phyloP scores from a whole-genome alignment of 1,284 basidiomycete species.

The Malassezia equina region DNA sequence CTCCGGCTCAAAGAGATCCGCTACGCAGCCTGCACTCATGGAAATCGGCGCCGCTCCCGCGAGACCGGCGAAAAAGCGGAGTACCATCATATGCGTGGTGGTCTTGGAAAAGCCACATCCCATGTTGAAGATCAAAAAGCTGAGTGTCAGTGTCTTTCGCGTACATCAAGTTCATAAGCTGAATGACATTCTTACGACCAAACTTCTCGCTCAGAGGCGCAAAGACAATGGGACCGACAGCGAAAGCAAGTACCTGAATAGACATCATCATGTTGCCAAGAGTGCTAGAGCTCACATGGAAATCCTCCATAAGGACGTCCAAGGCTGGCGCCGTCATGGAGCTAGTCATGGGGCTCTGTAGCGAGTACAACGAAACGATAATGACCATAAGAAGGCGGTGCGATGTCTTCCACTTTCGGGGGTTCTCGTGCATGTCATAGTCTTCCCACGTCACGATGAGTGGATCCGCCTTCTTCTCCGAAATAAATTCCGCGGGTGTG shows the following conservation, averaged over 20 bases:
- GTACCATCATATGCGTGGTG: conserved; percentile 22
- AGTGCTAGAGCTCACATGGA: background rate
- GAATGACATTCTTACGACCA: conserved; percentile 11
- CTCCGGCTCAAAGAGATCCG: conserved; percentile 62
- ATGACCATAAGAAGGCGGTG: background rate
- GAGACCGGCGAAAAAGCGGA: conserved; percentile 34
- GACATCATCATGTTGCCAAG: conserved; percentile 15
- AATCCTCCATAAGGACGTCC: background rate
- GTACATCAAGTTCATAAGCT: conserved; percentile 4
- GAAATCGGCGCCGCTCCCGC: conserved; percentile 41
- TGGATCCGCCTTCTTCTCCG: background rate
- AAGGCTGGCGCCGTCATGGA: conserved; percentile 10
- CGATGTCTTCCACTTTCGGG: background rate
- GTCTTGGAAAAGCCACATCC: conserved; percentile 20
- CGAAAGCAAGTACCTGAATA: conserved; percentile 4
- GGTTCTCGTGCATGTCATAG: conserved; percentile 6
- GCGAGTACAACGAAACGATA: conserved; percentile 8
- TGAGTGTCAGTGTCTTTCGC: background rate
- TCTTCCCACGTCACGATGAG: conserved; percentile 9
- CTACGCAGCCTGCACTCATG: conserved; percentile 57
- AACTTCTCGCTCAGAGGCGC: conserved; percentile 10
- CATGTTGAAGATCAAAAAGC: conserved; percentile 16
- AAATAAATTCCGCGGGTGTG: background rate
- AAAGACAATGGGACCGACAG: conserved; percentile 3
- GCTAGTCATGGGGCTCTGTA: conserved; percentile 8